Evolutionary conservation across 2,329 filamentous ascomycete species (phyloP).

Genomic region (Penicillium sp.): DNA sequence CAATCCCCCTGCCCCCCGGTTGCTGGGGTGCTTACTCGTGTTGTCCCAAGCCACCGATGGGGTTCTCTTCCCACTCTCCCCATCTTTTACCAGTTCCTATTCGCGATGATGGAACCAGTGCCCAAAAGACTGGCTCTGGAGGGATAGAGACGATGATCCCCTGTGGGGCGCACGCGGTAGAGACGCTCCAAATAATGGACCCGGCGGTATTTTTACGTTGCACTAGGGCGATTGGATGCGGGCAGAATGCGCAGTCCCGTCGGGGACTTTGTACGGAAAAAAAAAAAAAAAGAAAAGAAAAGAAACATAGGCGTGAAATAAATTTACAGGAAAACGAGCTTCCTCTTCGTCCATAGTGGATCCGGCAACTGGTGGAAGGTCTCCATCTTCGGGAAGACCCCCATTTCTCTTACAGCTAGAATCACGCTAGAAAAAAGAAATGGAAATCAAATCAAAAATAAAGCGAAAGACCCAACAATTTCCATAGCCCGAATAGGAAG

Average conservation of each 20-base stretch:
- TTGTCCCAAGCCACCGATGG: neutral
- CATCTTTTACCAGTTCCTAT: conserved; percentile 7
- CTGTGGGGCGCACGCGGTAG: conserved; percentile 19
- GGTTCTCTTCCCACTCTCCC: neutral
- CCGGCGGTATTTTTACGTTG: conserved; percentile 16
- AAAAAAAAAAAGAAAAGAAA: neutral
- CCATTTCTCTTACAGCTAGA: conserved; percentile 31
- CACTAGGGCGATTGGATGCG: conserved; percentile 8
- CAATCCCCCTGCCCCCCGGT: neutral
- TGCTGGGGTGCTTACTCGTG: neutral
- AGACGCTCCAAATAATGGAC: conserved; percentile 14
- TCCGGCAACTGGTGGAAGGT: conserved; percentile 4
- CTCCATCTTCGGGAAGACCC: conserved; percentile 22
- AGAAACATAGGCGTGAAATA: neutral
- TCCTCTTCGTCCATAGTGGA: conserved; percentile 26
- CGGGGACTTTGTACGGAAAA: conserved; percentile 8
- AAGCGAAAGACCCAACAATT: neutral
- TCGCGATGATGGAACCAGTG: conserved; percentile 7
- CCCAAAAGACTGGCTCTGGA: neutral
- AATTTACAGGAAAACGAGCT: conserved; percentile 18
- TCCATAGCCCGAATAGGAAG: conserved; percentile 3
- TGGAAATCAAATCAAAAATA: conserved; percentile 8
- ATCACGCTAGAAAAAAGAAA: conserved; percentile 31
- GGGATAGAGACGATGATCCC: conserved; percentile 15
- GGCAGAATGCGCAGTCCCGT: conserved; percentile 4